Evolutionary conservation across 2,329 filamentous ascomycete genomes (phyloP).

Genomic region (Clonostachys byssicola): DNA sequence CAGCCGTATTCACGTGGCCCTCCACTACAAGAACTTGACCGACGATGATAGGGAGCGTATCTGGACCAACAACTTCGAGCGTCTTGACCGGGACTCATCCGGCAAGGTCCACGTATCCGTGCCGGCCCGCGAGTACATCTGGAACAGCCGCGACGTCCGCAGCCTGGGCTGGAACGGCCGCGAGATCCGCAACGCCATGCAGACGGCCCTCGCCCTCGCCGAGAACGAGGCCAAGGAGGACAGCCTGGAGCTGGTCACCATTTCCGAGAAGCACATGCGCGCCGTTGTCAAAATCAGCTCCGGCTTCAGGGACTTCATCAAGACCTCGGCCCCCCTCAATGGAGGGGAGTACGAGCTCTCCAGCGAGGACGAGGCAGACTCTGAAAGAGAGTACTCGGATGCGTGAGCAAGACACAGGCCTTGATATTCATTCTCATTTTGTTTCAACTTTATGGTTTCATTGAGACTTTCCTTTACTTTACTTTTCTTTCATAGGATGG

Average conservation of each 20-base stretch:
- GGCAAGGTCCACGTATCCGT: slow-evolving; percentile 27
- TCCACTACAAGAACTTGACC: slow-evolving; percentile 36
- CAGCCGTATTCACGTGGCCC: slow-evolving; percentile 42
- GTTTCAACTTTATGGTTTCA: too few relatives aligned
- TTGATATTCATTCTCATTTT: too few relatives aligned
- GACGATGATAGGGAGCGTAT: slow-evolving; percentile 36
- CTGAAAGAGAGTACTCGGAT: neutral
- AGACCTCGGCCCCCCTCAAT: neutral
- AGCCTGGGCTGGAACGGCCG: slow-evolving; percentile 34
- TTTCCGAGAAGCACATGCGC: slow-evolving; percentile 23
- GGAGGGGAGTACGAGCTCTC: neutral
- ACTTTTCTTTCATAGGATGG: too few relatives aligned
- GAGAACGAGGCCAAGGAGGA: slow-evolving; percentile 33
- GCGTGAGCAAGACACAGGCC: too few relatives aligned
- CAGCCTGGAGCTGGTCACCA: slow-evolving; percentile 17
- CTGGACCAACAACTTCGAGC: slow-evolving; percentile 40
- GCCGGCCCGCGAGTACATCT: slow-evolving; percentile 32
- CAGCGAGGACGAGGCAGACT: neutral
- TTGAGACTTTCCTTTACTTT: too few relatives aligned
- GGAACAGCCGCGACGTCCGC: slow-evolving; percentile 26
- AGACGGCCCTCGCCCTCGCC: slow-evolving; percentile 37
- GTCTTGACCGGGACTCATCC: slow-evolving; percentile 32
- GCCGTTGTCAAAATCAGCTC: slow-evolving; percentile 28
- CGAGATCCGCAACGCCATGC: slow-evolving; percentile 36
- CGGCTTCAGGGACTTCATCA: slow-evolving; percentile 19